Evolutionary conservation across 805 yeast species (phyloP), one percentile per base, ranked within the genome.

Genomic region (Starmerella gropengiesseri): DNA sequence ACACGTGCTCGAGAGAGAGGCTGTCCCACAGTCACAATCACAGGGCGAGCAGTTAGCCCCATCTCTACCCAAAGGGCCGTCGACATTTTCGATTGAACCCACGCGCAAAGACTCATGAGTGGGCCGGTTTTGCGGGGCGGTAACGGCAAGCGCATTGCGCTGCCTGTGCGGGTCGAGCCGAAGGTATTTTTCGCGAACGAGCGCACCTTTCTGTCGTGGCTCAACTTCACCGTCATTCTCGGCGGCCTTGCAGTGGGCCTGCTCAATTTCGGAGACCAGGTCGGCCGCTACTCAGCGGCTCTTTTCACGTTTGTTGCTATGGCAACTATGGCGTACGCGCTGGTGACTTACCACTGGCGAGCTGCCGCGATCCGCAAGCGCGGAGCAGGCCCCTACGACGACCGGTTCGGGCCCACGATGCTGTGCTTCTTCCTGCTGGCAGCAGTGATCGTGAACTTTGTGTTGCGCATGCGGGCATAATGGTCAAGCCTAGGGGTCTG

Each of bases 381-480:
- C 65, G 98, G 98, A 31, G 77, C 94, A 12, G 98, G 98, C 37
- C 98, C 98, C n/a, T 91, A 91, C 61, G 99, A 91, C 60, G 99
- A 91, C 65, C 77, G 98, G 60, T 80, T 91, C 54, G 99, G 99
- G 34, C 98, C 99, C 36, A 93, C 99, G 13, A 79, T 89, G 82
- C 73, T 91, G 56, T 91, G 98, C 67, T 72, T 89, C 69, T 91
- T 91, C 68, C 71, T 91, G 57, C 70, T 91, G 51, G 76, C 86
- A 37, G 96, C 99, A 1, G 96, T 91, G 40, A 80, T 91, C 34
- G 83, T 91, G 52, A 91, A 91, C 69, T 91, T 91, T 60, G 68
- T 86, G 26, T 69, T 91, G 60, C 81, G 97, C 65, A 75, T 81
- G 51, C 69, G 75, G 18, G 37, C 37, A 2, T 34, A 14, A 23